A percentile compares a stretch with the other conserved stretches of the same genome.
These are phyloP conservation scores for Lentinula novae-zelandiae DNA, from an alignment of 1,284 basidiomycete genomes.

Conservation along the genomic window DNA sequence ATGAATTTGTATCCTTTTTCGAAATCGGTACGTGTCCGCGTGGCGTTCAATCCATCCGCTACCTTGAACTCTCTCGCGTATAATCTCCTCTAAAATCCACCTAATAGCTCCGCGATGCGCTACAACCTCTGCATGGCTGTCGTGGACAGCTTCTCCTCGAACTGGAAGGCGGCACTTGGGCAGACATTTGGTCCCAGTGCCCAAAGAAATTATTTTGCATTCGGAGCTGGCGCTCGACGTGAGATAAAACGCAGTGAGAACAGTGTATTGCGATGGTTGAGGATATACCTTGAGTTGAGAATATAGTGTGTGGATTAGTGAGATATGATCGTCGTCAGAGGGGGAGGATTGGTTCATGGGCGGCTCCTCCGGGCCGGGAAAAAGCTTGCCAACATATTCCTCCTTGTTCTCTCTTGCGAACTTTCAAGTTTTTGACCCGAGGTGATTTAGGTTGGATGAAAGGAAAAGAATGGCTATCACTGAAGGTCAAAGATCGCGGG, in stretches of 20 bases:
- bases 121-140: constrained; percentile 88
- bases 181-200: constrained; percentile 86
- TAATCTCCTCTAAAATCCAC: constrained; percentile 79
- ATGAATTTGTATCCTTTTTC: constrained; percentile 46
- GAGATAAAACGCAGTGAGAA: constrained; percentile 58
- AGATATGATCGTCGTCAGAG: constrained; percentile 18
- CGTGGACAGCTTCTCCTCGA: constrained; percentile 82
- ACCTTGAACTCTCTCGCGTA: constrained; percentile 21
- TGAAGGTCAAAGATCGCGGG: no score
- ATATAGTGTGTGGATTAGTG: constrained; percentile 40
- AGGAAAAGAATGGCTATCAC: no score
- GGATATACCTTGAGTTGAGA: constrained; percentile 41
- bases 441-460: no score
- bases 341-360: not conserved
- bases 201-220: constrained; percentile 63
- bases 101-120: constrained; percentile 75
- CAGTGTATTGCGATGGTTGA: constrained; percentile 51
- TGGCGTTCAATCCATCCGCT: constrained; percentile 38
- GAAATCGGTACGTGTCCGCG: constrained; percentile 47
- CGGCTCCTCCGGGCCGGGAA: no score
- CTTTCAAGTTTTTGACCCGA: no score
- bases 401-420: no score
- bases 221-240: constrained; percentile 15
- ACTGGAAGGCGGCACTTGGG: constrained; percentile 61
- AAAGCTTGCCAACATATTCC: no score